Evolutionary conservation across 768 basidiomycete genomes (phyloP), one percentile per base, ranked within the genome.

Genomic region (Termitomyces sp.): DNA sequence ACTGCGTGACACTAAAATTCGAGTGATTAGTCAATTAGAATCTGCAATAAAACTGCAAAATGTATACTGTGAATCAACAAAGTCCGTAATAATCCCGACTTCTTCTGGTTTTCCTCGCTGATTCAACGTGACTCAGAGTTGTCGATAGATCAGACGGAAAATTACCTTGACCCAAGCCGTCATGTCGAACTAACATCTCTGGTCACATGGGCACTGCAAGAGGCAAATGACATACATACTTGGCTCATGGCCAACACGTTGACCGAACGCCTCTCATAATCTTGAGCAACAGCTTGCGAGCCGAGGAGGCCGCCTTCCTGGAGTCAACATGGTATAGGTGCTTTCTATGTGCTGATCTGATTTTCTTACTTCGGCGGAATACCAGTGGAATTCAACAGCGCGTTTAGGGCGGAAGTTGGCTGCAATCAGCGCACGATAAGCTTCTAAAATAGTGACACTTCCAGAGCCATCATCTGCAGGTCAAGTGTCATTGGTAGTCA

Each of bases 91-190:
- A 52, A 96, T 80, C 45, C 89, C 90, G 59, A 95, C 87, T 75
- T 83, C 83, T 72, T 92, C 89, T 65, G 75, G 73, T 41, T 86
- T 86, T 36, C 90, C 91, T 66, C 72, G 72, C 80, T 87, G 59
- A 34, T 57, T 34, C 54, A 52, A 46, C 56, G 49, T 68, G 51
- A 63, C 62, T 34, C 49, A 37, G 49, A 22, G 13, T 37, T 51
- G 48, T 37, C 29, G 54, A 56, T 48, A 31, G 54, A 39, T 36
- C 22, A 54, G 48, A 61, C 22, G 52, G 62, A 41, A 74, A 66
- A 66, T 78, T 78, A 77, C 82, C 81, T 93, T 93, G 60, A 96
- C 90, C 93, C 93, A 97, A 55, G 92, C 92, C 22, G 92, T 94
- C 92, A 93, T 93, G 69, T 93, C 91, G 66, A 88, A 90, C 89